Conservation (phyloP, 768 basidiomycete species). For the Gloeopeniophorella convolvens region DNA sequence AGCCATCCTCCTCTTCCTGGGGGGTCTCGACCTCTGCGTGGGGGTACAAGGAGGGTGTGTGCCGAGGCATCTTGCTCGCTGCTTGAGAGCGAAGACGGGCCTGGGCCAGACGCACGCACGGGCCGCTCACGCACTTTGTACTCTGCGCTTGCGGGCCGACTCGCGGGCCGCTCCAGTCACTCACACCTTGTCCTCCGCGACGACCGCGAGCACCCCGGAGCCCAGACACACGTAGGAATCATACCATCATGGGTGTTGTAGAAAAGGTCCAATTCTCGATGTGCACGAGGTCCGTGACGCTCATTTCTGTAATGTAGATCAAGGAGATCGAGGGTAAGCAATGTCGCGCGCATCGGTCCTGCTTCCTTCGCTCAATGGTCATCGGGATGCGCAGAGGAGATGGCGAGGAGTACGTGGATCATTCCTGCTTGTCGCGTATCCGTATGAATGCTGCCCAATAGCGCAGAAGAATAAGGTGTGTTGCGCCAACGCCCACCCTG, state of each 20-base stretch:
- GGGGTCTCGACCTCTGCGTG: slow-evolving; percentile 52
- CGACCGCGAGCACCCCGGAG: too few relatives aligned
- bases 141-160: too few relatives aligned
- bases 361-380: neutral
- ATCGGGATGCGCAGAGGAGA: slow-evolving; percentile 68
- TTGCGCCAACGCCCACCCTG: neutral
- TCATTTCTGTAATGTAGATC: slow-evolving; percentile 46
- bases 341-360: neutral
- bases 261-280: slow-evolving; percentile 60
- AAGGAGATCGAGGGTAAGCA: slow-evolving; percentile 90
- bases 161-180: too few relatives aligned
- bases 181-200: too few relatives aligned
- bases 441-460: slow-evolving; percentile 26
- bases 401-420: slow-evolving; percentile 78
- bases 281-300: neutral
- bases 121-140: too few relatives aligned
- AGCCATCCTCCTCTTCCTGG: slow-evolving; percentile 43
- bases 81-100: neutral
- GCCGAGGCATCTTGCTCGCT: slow-evolving; percentile 39
- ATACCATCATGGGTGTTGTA: slow-evolving; percentile 75
- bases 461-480: slow-evolving; percentile 93
- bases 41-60: slow-evolving; percentile 63
- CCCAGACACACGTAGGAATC: neutral
- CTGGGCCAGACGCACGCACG: too few relatives aligned
- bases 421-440: neutral